These are phyloP conservation scores for Tephrocybe sp. DNA, from an alignment of 768 basidiomycete species.

Conservation along the genomic window DNA sequence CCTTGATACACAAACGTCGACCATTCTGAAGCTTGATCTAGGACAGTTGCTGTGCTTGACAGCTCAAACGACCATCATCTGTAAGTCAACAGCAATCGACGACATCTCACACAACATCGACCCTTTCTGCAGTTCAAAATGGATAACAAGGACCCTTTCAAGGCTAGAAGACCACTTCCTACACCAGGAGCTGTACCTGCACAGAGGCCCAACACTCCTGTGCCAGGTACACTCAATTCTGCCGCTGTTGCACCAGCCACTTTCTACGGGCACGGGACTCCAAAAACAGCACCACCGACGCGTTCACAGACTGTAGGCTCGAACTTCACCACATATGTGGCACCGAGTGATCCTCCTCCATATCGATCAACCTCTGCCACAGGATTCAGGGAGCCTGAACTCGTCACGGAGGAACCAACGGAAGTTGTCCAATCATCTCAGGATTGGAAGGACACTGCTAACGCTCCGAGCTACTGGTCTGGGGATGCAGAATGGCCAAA, in stretches of 20 bases:
- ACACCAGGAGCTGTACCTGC: conserved; percentile 37
- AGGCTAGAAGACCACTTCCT: conserved; percentile 45
- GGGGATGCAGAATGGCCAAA: background rate
- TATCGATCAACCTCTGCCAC: conserved; percentile 30
- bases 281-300: conserved; percentile 36
- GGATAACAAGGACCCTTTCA: conserved; percentile 47
- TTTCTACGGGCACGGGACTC: conserved; percentile 40
- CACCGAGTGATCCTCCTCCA: conserved; percentile 35
- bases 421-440: conserved; percentile 9
- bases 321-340: conserved; percentile 37
- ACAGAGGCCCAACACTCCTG: conserved; percentile 41
- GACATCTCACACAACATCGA: background rate
- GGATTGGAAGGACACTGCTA: background rate
- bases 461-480: background rate
- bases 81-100: conserved; percentile 1
- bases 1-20: background rate
- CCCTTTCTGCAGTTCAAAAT: conserved; percentile 25
- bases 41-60: background rate
- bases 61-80: conserved; percentile 3
- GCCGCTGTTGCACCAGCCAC: conserved; percentile 31
- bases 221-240: conserved; percentile 21
- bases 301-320: conserved; percentile 43
- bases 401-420: conserved; percentile 42
- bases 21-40: background rate
- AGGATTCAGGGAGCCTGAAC: conserved; percentile 55